phyloP scores from a whole-genome alignment of 2,329 filamentous ascomycete species.

The Penicillium sclerotigenum region DNA sequence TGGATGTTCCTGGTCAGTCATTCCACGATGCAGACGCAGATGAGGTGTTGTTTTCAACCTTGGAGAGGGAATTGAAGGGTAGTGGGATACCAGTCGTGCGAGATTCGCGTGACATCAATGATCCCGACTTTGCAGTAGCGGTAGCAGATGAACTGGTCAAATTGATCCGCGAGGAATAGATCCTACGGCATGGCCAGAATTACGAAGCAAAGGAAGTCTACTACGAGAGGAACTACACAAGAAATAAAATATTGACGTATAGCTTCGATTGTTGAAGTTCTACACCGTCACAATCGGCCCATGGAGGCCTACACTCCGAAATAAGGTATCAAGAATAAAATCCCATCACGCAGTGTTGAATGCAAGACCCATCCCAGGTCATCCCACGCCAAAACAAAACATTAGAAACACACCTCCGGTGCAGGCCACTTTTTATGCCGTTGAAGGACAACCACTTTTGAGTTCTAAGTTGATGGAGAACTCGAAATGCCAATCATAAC shows the following conservation, averaged over 20 bases:
- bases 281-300: constrained; percentile 14
- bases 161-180: constrained; percentile 12
- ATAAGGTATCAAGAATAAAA: constrained; percentile 26
- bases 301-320: constrained; percentile 14
- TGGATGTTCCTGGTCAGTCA: constrained; percentile 53
- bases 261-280: constrained; percentile 12
- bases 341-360: constrained; percentile 36
- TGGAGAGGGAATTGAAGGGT: constrained; percentile 50
- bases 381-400: constrained; percentile 31
- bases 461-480: constrained; percentile 42
- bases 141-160: constrained; percentile 24
- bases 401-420: constrained; percentile 28
- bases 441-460: constrained; percentile 61
- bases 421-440: constrained; percentile 50
- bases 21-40: constrained; percentile 55
- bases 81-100: constrained; percentile 51
- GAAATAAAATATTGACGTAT: constrained; percentile 5
- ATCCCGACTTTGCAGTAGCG: constrained; percentile 28
- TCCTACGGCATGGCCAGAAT: neutral
- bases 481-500: constrained; percentile 55
- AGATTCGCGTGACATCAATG: constrained; percentile 40
- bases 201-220: neutral
- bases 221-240: neutral
- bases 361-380: constrained; percentile 38
- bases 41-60: constrained; percentile 44